Evolutionary conservation across 2,329 filamentous ascomycete species (phyloP).

Genomic region (Camillea tinctor): DNA sequence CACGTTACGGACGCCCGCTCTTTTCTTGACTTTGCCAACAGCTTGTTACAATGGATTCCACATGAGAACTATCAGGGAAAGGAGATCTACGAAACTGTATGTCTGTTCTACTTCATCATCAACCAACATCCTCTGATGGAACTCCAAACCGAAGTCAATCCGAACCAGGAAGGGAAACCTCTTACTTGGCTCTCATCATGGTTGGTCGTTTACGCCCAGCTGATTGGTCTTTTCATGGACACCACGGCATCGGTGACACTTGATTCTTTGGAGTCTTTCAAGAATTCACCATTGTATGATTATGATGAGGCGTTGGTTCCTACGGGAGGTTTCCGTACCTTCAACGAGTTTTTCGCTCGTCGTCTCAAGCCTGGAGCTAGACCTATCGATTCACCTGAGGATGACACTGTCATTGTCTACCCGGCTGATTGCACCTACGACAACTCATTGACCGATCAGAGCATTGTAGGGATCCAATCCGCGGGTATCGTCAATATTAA

Average conservation of each 20-base stretch:
- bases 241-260: slow-evolving; percentile 32
- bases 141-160: slow-evolving; percentile 25
- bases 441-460: slow-evolving; percentile 19
- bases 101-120: slow-evolving; percentile 42
- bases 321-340: slow-evolving; percentile 33
- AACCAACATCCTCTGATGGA: slow-evolving; percentile 31
- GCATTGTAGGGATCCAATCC: slow-evolving; percentile 23
- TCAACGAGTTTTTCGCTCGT: slow-evolving; percentile 42
- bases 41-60: slow-evolving; percentile 38
- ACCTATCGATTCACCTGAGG: slow-evolving; percentile 28
- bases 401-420: slow-evolving; percentile 33
- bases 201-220: slow-evolving; percentile 38
- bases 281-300: slow-evolving; percentile 30
- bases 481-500: slow-evolving; percentile 35
- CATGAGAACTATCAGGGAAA: slow-evolving; percentile 34
- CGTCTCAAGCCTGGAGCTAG: slow-evolving; percentile 34
- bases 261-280: slow-evolving; percentile 32
- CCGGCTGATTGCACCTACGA: slow-evolving; percentile 39
- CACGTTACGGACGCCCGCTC: slow-evolving; percentile 16
- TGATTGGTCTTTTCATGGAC: slow-evolving; percentile 37
- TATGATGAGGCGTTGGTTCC: slow-evolving; percentile 34
- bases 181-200: slow-evolving; percentile 37
- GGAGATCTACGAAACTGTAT: slow-evolving; percentile 37
- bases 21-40: slow-evolving; percentile 29
- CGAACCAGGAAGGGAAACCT: slow-evolving; percentile 26